Percentiles rank a stretch among this genome's conserved stretches.
phyloP scores from a whole-genome alignment of 2,329 filamentous ascomycete species.

The Ceratocystis smalleyi region DNA sequence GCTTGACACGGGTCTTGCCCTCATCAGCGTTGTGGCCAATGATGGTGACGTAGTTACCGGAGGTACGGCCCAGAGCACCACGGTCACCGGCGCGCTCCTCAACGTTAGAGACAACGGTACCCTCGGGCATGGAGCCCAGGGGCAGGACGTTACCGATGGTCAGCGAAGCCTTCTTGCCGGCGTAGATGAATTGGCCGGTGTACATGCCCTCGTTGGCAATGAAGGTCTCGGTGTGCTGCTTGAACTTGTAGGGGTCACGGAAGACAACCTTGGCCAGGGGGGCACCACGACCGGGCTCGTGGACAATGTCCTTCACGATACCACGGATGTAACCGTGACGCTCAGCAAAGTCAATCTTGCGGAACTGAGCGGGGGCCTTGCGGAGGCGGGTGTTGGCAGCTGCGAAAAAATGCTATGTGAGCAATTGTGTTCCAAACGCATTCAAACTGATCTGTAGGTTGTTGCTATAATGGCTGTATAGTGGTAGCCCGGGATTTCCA shows the following conservation, averaged over 20 bases:
- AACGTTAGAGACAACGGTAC: slow-evolving; percentile 98
- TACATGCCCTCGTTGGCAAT: slow-evolving; percentile 99
- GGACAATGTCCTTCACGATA: slow-evolving; percentile 97
- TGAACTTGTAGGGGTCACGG: slow-evolving; percentile 97
- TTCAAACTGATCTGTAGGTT: background rate
- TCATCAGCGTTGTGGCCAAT: slow-evolving; percentile 96
- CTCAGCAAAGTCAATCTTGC: slow-evolving; percentile 91
- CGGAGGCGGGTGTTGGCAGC: slow-evolving; percentile 78
- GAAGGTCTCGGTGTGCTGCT: slow-evolving; percentile 96
- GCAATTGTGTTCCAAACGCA: slow-evolving; percentile 16
- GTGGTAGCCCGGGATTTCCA: background rate
- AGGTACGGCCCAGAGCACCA: slow-evolving; percentile 89
- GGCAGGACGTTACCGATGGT: slow-evolving; percentile 97
- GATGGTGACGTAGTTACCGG: slow-evolving; percentile 98
- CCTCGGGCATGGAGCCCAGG: slow-evolving; percentile 86
- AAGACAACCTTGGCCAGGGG: slow-evolving; percentile 93
- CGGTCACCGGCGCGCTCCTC: slow-evolving; percentile 98
- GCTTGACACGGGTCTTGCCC: slow-evolving; percentile 99
- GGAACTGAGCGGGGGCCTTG: slow-evolving; percentile 76
- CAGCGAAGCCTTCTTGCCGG: slow-evolving; percentile 94
- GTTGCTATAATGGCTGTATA: background rate
- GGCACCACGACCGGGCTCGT: slow-evolving; percentile 96
- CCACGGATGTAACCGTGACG: slow-evolving; percentile 95
- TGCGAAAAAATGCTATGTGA: slow-evolving; percentile 24
- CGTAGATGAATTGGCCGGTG: slow-evolving; percentile 99